phyloP scores from a whole-genome alignment of 805 yeast genomes.

The Brettanomyces nanus region DNA sequence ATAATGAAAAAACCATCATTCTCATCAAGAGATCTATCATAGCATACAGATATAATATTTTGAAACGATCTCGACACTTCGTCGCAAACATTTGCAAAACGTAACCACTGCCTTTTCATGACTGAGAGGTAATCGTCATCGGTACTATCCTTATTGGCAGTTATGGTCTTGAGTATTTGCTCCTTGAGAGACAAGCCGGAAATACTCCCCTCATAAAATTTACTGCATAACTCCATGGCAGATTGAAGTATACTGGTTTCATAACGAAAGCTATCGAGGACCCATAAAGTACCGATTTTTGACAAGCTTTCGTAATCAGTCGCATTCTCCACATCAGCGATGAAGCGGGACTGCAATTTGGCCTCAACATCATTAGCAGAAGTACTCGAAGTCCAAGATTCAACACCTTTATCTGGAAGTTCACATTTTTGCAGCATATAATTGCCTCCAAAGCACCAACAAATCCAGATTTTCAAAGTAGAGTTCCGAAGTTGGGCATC shows the following conservation, averaged over 20 bases:
- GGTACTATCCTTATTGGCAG: constrained; percentile 10
- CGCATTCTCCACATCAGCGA: constrained; percentile 7
- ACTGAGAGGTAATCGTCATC: constrained; percentile 22
- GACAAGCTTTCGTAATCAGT: constrained; percentile 11
- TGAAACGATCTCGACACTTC: constrained; percentile 56
- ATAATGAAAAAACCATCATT: constrained; percentile 20
- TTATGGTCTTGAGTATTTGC: constrained; percentile 19
- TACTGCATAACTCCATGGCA: constrained; percentile 25
- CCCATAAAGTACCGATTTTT: constrained; percentile 34
- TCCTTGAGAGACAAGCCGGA: constrained; percentile 24
- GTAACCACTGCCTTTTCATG: constrained; percentile 52
- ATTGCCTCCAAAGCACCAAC: constrained; percentile 19
- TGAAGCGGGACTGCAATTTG: constrained; percentile 7
- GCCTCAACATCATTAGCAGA: constrained; percentile 7
- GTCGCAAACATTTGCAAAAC: constrained; percentile 62
- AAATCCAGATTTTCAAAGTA: constrained; percentile 14
- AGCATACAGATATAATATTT: constrained; percentile 42
- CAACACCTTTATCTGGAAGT: constrained; percentile 5
- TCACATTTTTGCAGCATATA: constrained; percentile 16
- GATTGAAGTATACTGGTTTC: constrained; percentile 41
- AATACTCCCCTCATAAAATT: constrained; percentile 7
- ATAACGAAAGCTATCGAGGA: constrained; percentile 44
- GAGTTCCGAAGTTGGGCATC: constrained; percentile 5
- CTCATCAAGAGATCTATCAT: constrained; percentile 10
- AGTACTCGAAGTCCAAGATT: constrained; percentile 11